A percentile compares a stretch with the other conserved stretches of the same genome.
Conservation (phyloP, 1,284 basidiomycete species). For the Apiotrichum laibachii region DNA sequence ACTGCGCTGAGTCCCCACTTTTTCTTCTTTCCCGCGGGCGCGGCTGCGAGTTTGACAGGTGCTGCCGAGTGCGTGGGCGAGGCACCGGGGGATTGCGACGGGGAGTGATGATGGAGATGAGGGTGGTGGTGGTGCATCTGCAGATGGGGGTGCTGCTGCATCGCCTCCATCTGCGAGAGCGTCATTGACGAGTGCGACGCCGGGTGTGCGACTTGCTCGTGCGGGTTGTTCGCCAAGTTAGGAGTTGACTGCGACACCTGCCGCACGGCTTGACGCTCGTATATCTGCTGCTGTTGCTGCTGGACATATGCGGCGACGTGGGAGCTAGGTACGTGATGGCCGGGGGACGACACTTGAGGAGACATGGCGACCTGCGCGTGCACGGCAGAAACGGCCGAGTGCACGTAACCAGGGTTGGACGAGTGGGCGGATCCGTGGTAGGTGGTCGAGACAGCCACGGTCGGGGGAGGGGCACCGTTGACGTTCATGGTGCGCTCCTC, state of each 20-base stretch:
- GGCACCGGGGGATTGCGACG: not conserved
- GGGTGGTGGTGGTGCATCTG: not conserved
- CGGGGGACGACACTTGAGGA: constrained; percentile 2
- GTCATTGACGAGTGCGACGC: constrained; percentile 7
- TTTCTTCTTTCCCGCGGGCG: constrained; percentile 49
- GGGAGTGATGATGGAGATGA: not conserved
- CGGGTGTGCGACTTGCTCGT: not conserved
- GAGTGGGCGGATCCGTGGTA: constrained; percentile 23
- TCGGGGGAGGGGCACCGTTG: not conserved
- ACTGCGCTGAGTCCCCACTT: constrained; percentile 56
- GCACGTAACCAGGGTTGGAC: constrained; percentile 26
- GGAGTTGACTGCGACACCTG: constrained; percentile 15
- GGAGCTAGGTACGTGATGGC: constrained; percentile 11
- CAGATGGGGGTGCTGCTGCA: not conserved
- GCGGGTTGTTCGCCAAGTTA: constrained; percentile 1
- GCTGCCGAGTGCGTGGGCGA: not conserved
- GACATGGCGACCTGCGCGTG: constrained; percentile 12
- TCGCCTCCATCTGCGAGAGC: not conserved
- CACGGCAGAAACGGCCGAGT: constrained; percentile 18
- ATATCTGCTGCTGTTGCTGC: constrained; percentile 30
- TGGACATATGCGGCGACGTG: constrained; percentile 32
- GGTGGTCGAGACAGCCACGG: constrained; percentile 14
- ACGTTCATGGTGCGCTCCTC: constrained; percentile 13
- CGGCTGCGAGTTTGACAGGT: not conserved
- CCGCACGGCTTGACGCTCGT: constrained; percentile 11